Conservation (phyloP, 495 filamentous ascomycete genomes). For the Podospora appendiculata region DNA sequence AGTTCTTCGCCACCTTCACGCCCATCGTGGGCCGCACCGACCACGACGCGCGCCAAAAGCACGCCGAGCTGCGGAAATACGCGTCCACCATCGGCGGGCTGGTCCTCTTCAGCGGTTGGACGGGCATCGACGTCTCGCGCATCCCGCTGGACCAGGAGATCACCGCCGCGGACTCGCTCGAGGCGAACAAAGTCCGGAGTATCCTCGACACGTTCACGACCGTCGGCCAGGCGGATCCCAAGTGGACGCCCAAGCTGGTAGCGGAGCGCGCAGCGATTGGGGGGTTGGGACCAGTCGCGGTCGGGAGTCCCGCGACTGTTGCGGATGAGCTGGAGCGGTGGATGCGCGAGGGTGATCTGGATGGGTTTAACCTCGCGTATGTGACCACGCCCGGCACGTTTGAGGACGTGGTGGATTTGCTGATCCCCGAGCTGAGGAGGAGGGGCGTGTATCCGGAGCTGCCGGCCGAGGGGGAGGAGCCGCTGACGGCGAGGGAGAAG, state of each 20-base stretch:
- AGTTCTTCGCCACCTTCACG: conserved; percentile 53
- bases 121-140: conserved; percentile 53
- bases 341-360: conserved; percentile 53
- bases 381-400: conserved; percentile 38
- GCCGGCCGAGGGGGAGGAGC: conserved; percentile 29
- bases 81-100: conserved; percentile 48
- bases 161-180: conserved; percentile 40
- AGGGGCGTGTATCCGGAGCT: conserved; percentile 29
- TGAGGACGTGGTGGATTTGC: conserved; percentile 37
- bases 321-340: conserved; percentile 55
- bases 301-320: conserved; percentile 50
- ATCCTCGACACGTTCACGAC: conserved; percentile 44
- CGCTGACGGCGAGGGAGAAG: conserved; percentile 51
- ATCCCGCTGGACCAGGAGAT: conserved; percentile 51
- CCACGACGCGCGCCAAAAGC: conserved; percentile 48
- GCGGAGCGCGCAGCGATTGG: conserved; percentile 51
- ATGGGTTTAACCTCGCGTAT: conserved; percentile 53
- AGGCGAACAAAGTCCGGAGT: conserved; percentile 45
- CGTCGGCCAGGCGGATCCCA: conserved; percentile 40
- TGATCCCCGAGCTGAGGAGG: conserved; percentile 34
- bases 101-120: conserved; percentile 55
- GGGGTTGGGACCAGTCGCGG: conserved; percentile 43
- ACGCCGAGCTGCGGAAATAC: conserved; percentile 42
- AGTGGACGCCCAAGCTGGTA: conserved; percentile 47
- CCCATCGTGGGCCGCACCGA: conserved; percentile 50